Evolutionary conservation across 352 stramenopile species (phyloP).

Genomic region (Pythium utonaiense): DNA sequence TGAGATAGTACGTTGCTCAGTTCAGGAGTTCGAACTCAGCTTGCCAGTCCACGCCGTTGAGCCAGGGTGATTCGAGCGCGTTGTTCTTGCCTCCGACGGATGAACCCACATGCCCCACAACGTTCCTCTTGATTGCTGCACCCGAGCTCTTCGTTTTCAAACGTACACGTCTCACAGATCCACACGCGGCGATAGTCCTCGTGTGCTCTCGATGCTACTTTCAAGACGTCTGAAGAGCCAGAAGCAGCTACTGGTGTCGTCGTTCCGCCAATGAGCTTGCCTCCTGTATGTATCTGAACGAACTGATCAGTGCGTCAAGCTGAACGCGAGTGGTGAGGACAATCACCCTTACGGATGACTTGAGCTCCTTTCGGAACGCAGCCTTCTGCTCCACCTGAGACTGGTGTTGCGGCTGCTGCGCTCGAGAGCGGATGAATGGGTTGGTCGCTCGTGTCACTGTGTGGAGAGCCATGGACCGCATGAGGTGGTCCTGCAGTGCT

Average conservation of each 20-base stretch:
- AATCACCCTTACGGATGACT: slow-evolving; percentile 1
- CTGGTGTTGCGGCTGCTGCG: not conserved
- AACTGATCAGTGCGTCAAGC: too few relatives aligned
- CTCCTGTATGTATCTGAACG: not conserved
- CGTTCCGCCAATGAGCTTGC: not conserved
- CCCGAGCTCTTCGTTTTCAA: slow-evolving; percentile 50
- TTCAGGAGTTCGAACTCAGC: too few relatives aligned
- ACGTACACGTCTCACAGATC: slow-evolving; percentile 76
- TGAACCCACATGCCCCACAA: slow-evolving; percentile 47
- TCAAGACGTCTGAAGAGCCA: not conserved
- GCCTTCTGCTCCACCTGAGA: not conserved
- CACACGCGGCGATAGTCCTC: slow-evolving; percentile 56
- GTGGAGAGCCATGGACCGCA: slow-evolving; percentile 15
- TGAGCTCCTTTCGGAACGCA: not conserved
- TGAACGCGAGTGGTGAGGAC: too few relatives aligned
- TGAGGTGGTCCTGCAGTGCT: slow-evolving; percentile 50
- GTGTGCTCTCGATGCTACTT: too few relatives aligned
- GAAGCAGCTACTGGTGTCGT: not conserved
- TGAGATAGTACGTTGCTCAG: not conserved
- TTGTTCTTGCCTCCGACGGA: slow-evolving; percentile 23
- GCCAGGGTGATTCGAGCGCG: slow-evolving; percentile 49
- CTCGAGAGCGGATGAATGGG: not conserved
- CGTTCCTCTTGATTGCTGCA: slow-evolving; percentile 24
- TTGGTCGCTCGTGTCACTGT: not conserved
- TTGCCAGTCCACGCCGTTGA: slow-evolving; percentile 67